phyloP scores from a whole-genome alignment of 2,329 filamentous ascomycete genomes.

The Tolypocladium ovalisporum region DNA sequence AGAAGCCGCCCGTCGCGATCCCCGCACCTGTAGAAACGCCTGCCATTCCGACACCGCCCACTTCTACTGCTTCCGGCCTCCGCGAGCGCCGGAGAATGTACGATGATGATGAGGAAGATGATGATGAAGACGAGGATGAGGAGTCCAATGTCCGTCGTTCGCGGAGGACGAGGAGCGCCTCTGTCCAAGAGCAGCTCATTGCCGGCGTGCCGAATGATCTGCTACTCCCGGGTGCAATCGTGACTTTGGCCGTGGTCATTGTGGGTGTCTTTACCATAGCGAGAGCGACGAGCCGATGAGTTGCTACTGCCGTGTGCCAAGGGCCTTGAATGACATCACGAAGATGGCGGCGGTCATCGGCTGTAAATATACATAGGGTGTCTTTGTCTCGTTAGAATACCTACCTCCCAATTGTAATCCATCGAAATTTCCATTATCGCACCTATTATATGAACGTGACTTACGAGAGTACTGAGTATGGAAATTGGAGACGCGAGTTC shows the following conservation, averaged over 20 bases:
- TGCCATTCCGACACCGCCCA: conserved; percentile 32
- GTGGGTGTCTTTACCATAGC: conserved; percentile 85
- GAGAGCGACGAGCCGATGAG: conserved; percentile 47
- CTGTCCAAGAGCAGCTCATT: conserved; percentile 66
- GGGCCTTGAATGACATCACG: conserved; percentile 23
- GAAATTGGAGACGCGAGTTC: neutral
- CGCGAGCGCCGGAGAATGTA: conserved; percentile 38
- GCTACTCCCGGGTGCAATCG: conserved; percentile 84
- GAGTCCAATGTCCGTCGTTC: conserved; percentile 35
- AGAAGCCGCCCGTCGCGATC: conserved; percentile 68
- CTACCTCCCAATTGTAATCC: conserved; percentile 7
- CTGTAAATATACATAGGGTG: conserved; percentile 20
- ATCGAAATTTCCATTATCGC: too few species aligned
- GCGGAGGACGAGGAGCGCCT: conserved; percentile 24
- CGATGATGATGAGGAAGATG: conserved; percentile 40
- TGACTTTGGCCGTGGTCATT: conserved; percentile 90
- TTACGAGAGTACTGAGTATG: too few species aligned
- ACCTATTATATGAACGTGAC: too few species aligned
- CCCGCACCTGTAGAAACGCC: conserved; percentile 38
- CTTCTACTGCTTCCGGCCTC: conserved; percentile 33
- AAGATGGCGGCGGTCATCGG: conserved; percentile 16
- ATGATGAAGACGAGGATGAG: conserved; percentile 44
- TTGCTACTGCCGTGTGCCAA: conserved; percentile 6
- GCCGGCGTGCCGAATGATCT: conserved; percentile 89
- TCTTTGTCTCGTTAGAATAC: conserved; percentile 13